Percentiles rank a stretch among this genome's conserved stretches.
Evolutionary conservation across 2,329 filamentous ascomycete genomes (phyloP).

Genomic region (Sordariomycetes sp.): DNA sequence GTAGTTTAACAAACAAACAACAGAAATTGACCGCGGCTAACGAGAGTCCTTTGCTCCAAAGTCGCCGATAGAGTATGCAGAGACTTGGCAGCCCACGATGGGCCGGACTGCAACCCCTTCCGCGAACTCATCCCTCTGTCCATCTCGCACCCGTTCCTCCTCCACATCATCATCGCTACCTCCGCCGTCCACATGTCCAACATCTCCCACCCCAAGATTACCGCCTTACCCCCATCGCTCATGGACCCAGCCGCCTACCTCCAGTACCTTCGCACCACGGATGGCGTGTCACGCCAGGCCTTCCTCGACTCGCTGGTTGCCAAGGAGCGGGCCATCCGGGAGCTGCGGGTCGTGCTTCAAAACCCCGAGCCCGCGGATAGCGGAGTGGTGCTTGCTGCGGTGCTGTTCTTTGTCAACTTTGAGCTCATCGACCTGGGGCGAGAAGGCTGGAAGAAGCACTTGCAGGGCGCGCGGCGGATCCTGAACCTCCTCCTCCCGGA

Average conservation of each 20-base stretch:
- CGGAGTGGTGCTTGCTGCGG: constrained; percentile 34
- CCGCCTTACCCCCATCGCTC: constrained; percentile 12
- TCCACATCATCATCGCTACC: constrained; percentile 36
- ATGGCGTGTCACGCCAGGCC: constrained; percentile 24
- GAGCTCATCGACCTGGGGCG: constrained; percentile 37
- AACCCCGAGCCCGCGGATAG: constrained; percentile 27
- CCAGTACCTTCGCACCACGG: constrained; percentile 22
- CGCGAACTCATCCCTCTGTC: constrained; percentile 36
- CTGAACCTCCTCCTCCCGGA: constrained; percentile 22
- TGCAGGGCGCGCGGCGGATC: constrained; percentile 32
- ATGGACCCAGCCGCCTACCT: constrained; percentile 24
- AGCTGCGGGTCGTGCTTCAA: constrained; percentile 27
- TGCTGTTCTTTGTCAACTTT: constrained; percentile 41
- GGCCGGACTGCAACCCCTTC: constrained; percentile 33
- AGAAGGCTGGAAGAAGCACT: constrained; percentile 32
- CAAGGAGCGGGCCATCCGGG: constrained; percentile 34
- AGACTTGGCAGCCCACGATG: constrained; percentile 40
- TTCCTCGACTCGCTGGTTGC: constrained; percentile 35
- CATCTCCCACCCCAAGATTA: constrained; percentile 22
- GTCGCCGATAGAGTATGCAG: constrained; percentile 38
- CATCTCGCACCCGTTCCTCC: constrained; percentile 30
- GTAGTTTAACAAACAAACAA: neutral
- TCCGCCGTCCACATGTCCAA: constrained; percentile 39
- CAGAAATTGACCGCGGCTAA: constrained; percentile 1
- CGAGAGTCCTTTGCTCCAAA: constrained; percentile 11